Base-by-base conservation (phyloP, 495 filamentous ascomycete genomes). In the Trichoderma reesei region DNA sequence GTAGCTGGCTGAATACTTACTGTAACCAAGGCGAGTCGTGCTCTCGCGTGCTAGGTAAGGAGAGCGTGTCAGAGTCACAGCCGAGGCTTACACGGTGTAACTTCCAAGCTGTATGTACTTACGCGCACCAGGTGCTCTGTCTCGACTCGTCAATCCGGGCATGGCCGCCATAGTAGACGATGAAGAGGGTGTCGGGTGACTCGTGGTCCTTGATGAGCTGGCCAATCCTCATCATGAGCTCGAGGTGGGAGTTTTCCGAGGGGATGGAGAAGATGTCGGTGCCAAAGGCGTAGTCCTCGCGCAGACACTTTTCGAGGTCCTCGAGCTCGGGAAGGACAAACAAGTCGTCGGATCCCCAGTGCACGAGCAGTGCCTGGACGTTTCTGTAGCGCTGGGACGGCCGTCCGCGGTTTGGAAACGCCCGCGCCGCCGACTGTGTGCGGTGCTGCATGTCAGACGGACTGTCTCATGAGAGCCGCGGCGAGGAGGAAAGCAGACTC, bases 101-200 rank as follows among this genome's bases (percentile, higher is more conserved):
- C n/a, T n/a, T n/a, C n/a, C n/a, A n/a, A n/a, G n/a, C n/a, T n/a
- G n/a, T n/a, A n/a, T n/a, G 11, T 31, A 56, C 51, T 56, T 56
- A 56, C 72, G 76, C 78, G 51, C 78, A 79, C 81, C 81, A 84
- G 1, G 81, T 79, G 65, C 80, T 80, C 67, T 81, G 79, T 31
- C 80, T 69, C 39, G 75, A 74, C 42, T 80, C 76, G 59, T 83
- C 79, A 46, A 82, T 83, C 26, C 72, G 70, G 6, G 79, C 80
- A 68, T 83, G 82, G 14, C 82, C 82, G 9, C 76, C 80, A 64
- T 83, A 83, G 66, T 84, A 84, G 9, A 83, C 72, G 9, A 83
- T 68, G 62, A 84, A 73, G 13, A 84, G 64, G 0, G 78, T 82
- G 59, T 82, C 78, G 34, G 68, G 72, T 16, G 73, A 71, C 48